Evolutionary conservation across 768 basidiomycete genomes (phyloP), one percentile per base, ranked within the genome.

Genomic region (Cyclocybe aegerita): DNA sequence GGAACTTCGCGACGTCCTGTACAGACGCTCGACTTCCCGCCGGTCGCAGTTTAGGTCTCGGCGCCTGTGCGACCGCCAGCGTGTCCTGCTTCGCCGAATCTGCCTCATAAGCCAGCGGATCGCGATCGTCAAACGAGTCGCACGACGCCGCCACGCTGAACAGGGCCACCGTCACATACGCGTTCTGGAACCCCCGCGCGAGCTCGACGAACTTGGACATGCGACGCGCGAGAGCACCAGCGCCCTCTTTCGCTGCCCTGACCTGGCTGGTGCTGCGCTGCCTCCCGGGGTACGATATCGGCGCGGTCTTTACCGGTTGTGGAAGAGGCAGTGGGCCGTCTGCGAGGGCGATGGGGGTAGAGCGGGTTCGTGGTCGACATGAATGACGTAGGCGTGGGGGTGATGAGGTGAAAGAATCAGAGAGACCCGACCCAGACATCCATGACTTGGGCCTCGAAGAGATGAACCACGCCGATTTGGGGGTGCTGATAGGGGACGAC

Each of bases 121-220:
- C 44, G 50, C 46, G 50, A 31, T 57, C 58, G 54, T 59, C 70
- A 51, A 40, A 65, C 48, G 39, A 61, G 59, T 60, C 61, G 56
- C 69, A 48, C 14, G 66, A 57, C 17, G 59, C 55, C 12, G 61
- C 52, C 11, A 74, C 71, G 29, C 74, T 64, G 62, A 79, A 80
- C 61, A 79, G 65, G 4, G 82, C 75, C 31, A 80, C 78, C 39
- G 70, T 66, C 52, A 85, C 74, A 55, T 84, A 86, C 33, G 77
- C 80, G 14, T 69, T 71, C 62, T 86, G 84, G 57, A 86, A 70
- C 9, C 76, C 76, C 50, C 74, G 75, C 6, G 82, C 85, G 0
- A 79, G 67, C 58, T 75, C 77, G 37, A 84, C 64, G 41, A 85
- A 62, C 41, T 69, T 70, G 11, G 61, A 53, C 48, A 72, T 59